These are phyloP conservation scores for Polychaeton citri DNA, from an alignment of 2,329 filamentous ascomycete genomes.

Conservation along the genomic window DNA sequence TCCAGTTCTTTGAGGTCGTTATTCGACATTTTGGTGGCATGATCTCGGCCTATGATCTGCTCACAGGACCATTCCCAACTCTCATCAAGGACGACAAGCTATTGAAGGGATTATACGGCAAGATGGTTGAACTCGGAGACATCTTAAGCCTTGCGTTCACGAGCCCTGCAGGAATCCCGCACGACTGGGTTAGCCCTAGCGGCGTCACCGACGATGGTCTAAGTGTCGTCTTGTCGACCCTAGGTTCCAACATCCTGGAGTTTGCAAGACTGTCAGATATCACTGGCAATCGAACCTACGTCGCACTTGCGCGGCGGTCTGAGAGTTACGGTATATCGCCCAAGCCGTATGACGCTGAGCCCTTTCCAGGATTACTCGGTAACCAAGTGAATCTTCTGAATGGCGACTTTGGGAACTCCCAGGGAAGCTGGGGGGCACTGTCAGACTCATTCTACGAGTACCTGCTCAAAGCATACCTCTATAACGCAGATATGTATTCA, in stretches of 20 bases:
- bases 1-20: conserved; percentile 80
- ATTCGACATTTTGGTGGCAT: conserved; percentile 78
- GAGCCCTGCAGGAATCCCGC: conserved; percentile 9
- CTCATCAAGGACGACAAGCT: conserved; percentile 6
- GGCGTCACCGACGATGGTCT: conserved; percentile 11
- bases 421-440: conserved; percentile 19
- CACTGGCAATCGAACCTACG: conserved; percentile 13
- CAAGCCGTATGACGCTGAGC: conserved; percentile 8
- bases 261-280: conserved; percentile 14
- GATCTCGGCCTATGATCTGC: conserved; percentile 60
- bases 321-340: conserved; percentile 12
- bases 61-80: conserved; percentile 45
- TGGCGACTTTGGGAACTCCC: conserved; percentile 13
- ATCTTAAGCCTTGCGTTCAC: background rate
- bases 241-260: conserved; percentile 12
- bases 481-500: conserved; percentile 15
- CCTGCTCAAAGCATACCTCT: conserved; percentile 21
- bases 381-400: conserved; percentile 13
- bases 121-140: conserved; percentile 12
- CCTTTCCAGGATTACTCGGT: conserved; percentile 19
- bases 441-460: conserved; percentile 23
- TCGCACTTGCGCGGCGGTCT: conserved; percentile 8
- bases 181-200: conserved; percentile 14
- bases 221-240: conserved; percentile 3
- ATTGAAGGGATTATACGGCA: conserved; percentile 6